These are phyloP conservation scores for Paracamarosporium sp. DNA, from an alignment of 2,329 filamentous ascomycete genomes.

Conservation along the genomic window DNA sequence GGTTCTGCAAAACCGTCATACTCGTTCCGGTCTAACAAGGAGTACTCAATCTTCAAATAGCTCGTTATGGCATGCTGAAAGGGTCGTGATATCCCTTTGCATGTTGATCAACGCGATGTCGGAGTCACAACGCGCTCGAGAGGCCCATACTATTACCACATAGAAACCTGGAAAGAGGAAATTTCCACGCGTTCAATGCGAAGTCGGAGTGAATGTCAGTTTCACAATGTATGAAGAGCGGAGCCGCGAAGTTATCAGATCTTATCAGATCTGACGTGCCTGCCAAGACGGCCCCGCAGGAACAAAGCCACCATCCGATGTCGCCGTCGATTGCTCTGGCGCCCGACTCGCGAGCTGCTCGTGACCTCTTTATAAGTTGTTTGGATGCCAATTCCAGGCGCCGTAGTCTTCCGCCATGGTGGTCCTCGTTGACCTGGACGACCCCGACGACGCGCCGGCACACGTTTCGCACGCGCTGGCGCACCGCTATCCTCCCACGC, in stretches of 20 bases:
- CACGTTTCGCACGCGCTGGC: constrained; percentile 38
- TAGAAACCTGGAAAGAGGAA: background rate
- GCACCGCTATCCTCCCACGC: constrained; percentile 25
- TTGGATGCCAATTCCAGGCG: constrained; percentile 34
- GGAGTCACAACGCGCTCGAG: background rate
- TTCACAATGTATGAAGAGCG: background rate
- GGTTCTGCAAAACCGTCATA: no score
- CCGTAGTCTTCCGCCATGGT: constrained; percentile 45
- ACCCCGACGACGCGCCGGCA: constrained; percentile 32
- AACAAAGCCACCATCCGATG: constrained; percentile 5
- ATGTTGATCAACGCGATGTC: no score
- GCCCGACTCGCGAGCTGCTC: constrained; percentile 8
- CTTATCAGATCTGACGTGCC: constrained; percentile 3
- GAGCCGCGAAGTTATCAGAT: background rate
- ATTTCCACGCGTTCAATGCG: background rate
- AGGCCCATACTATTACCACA: background rate
- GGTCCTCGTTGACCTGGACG: constrained; percentile 53
- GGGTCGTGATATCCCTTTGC: no score
- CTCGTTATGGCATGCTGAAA: no score
- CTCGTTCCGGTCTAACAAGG: no score
- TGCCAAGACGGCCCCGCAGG: constrained; percentile 12
- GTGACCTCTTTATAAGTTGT: constrained; percentile 16
- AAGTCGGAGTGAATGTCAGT: background rate
- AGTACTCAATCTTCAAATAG: no score
- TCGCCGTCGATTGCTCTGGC: background rate